Evolutionary conservation across 2,329 filamentous ascomycete species (phyloP).

Genomic region (Camptophora hylomeconis): DNA sequence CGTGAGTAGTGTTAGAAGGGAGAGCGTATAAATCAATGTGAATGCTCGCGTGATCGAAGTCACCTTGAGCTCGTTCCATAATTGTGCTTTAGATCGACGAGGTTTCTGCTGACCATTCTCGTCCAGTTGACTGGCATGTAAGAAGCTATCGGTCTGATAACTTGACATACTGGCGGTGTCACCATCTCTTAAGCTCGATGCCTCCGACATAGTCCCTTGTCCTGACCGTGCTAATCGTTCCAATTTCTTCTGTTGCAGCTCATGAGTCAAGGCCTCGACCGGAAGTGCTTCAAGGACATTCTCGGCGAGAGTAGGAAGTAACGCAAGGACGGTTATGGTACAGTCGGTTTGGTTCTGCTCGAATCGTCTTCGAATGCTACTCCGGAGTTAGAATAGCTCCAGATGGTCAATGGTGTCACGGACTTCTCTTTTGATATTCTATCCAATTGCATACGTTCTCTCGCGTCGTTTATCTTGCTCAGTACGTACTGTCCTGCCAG

Average conservation of each 20-base stretch:
- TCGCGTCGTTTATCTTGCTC: slow-evolving; percentile 79
- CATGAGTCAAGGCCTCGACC: slow-evolving; percentile 82
- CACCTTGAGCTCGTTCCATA: slow-evolving; percentile 97
- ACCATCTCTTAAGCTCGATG: slow-evolving; percentile 65
- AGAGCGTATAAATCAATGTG: slow-evolving; percentile 81
- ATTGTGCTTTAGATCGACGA: slow-evolving; percentile 72
- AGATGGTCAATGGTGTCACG: slow-evolving; percentile 19
- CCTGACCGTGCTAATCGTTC: slow-evolving; percentile 38
- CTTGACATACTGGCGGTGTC: slow-evolving; percentile 66
- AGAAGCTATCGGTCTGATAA: slow-evolving; percentile 65
- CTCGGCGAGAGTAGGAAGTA: slow-evolving; percentile 80
- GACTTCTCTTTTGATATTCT: slow-evolving; percentile 95
- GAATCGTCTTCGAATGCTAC: slow-evolving; percentile 82
- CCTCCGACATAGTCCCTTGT: slow-evolving; percentile 39
- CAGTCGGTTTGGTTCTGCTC: slow-evolving; percentile 99
- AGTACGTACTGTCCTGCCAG: slow-evolving; percentile 86
- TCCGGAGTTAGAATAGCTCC: slow-evolving; percentile 7
- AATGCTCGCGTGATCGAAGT: slow-evolving; percentile 80
- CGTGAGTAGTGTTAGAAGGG: slow-evolving; percentile 80
- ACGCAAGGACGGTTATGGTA: slow-evolving; percentile 91
- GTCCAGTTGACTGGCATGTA: slow-evolving; percentile 66
- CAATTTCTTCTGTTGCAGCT: slow-evolving; percentile 86
- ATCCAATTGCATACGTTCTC: slow-evolving; percentile 93
- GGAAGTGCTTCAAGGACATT: slow-evolving; percentile 79
- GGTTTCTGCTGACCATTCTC: slow-evolving; percentile 29